phyloP scores from a whole-genome alignment of 1,284 basidiomycete species.

The Waitea zeae region DNA sequence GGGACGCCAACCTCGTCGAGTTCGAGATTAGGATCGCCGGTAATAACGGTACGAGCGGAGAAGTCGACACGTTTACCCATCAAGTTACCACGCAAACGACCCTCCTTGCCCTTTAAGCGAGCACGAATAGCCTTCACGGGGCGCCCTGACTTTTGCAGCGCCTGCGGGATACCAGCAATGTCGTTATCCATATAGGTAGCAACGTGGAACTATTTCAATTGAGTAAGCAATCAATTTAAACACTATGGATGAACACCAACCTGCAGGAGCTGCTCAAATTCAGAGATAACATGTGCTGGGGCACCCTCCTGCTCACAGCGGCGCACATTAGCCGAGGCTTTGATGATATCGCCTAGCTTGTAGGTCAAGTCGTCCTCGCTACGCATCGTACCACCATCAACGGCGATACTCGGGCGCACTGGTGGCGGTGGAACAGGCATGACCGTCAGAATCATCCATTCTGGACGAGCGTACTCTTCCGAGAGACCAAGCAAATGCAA shows the following conservation, averaged over 20 bases:
- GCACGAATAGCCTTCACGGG: constrained; percentile 98
- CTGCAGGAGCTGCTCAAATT: constrained; percentile 94
- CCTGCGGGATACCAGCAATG: constrained; percentile 95
- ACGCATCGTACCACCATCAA: constrained; percentile 90
- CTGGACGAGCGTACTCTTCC: constrained; percentile 90
- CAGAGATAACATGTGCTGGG: constrained; percentile 88
- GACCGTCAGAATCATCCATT: constrained; percentile 99
- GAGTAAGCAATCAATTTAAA: too few relatives aligned
- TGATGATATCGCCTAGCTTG: constrained; percentile 95
- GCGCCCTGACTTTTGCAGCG: constrained; percentile 92
- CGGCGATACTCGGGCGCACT: constrained; percentile 92
- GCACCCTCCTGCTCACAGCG: constrained; percentile 95
- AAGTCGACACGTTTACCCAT: constrained; percentile 99
- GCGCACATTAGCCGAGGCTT: constrained; percentile 83
- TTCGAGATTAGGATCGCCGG: constrained; percentile 94
- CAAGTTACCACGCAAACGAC: constrained; percentile 91
- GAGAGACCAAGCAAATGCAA: constrained; percentile 87
- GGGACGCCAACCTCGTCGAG: constrained; percentile 97
- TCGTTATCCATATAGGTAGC: constrained; percentile 99
- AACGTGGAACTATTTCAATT: constrained; percentile 66
- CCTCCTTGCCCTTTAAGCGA: constrained; percentile 97
- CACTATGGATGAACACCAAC: constrained; percentile 20
- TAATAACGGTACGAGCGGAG: constrained; percentile 98
- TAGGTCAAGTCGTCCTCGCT: constrained; percentile 99
- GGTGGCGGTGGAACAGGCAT: constrained; percentile 96